Percentiles rank a stretch among this genome's conserved stretches.
phyloP scores from a whole-genome alignment of 1,284 basidiomycete species.

The Malassezia japonica region DNA sequence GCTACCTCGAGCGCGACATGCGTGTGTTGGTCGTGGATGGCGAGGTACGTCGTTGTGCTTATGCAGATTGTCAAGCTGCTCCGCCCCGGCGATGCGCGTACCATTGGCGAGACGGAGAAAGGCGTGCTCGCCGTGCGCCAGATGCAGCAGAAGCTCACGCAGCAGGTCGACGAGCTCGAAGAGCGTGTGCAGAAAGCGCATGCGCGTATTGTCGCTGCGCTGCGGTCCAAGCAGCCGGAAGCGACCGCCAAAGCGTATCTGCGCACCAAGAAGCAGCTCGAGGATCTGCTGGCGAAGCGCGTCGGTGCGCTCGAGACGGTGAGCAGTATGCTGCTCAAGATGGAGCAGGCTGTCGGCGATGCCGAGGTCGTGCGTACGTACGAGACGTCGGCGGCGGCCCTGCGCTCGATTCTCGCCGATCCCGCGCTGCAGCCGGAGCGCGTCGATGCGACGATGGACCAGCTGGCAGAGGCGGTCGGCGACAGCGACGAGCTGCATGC shows the following conservation, averaged over 20 bases:
- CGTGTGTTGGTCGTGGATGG: conserved; percentile 56
- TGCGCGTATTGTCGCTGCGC: conserved; percentile 22
- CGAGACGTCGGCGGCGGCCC: conserved; percentile 66
- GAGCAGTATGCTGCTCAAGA: conserved; percentile 64
- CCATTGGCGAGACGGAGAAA: conserved; percentile 61
- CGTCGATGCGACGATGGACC: conserved; percentile 76
- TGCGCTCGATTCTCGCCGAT: conserved; percentile 65
- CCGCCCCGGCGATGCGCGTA: background rate
- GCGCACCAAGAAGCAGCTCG: conserved; percentile 66
- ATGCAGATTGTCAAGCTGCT: conserved; percentile 26
- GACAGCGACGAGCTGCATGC: conserved; percentile 74
- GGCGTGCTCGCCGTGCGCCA: conserved; percentile 65
- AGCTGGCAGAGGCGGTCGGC: conserved; percentile 67
- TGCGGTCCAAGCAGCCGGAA: conserved; percentile 61
- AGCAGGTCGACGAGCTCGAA: conserved; percentile 61
- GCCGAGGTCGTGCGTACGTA: conserved; percentile 80
- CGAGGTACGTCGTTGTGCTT: background rate
- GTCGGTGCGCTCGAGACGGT: conserved; percentile 65
- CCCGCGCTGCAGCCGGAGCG: conserved; percentile 66
- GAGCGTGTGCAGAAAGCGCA: conserved; percentile 62
- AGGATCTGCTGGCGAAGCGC: conserved; percentile 67
- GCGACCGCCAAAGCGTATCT: conserved; percentile 65
- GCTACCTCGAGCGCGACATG: conserved; percentile 68
- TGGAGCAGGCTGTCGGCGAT: conserved; percentile 79
- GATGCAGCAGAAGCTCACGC: conserved; percentile 59